A percentile compares a stretch with the other conserved stretches of the same genome.
phyloP scores from a whole-genome alignment of 768 basidiomycete genomes.

The Leccinum broughii region DNA sequence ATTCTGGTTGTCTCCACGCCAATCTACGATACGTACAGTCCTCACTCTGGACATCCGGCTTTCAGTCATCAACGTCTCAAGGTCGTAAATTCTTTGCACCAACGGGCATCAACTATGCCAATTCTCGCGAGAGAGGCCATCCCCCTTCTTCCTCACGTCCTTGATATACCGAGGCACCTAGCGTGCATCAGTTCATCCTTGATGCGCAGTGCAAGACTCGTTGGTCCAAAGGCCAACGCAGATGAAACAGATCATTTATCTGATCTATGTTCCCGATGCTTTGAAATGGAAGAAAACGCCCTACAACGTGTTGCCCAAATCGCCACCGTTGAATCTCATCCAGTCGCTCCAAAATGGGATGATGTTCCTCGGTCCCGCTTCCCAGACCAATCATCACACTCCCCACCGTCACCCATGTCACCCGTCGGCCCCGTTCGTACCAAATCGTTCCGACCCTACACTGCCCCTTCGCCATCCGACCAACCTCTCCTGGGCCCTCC shows the following conservation, averaged over 20 bases:
- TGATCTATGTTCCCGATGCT: constrained; percentile 60
- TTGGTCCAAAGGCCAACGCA: constrained; percentile 38
- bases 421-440: constrained; percentile 17
- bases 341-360: constrained; percentile 20
- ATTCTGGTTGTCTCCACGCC: constrained; percentile 70
- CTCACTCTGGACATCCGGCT: constrained; percentile 28
- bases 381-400: constrained; percentile 2
- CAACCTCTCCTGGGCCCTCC: constrained; percentile 3
- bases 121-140: constrained; percentile 68
- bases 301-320: constrained; percentile 65
- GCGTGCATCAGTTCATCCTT: constrained; percentile 75
- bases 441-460: constrained; percentile 45
- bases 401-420: constrained; percentile 27
- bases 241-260: constrained; percentile 41
- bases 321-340: constrained; percentile 30
- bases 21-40: constrained; percentile 25
- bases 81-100: constrained; percentile 55
- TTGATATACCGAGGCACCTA: constrained; percentile 79
- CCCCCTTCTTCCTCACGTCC: constrained; percentile 67
- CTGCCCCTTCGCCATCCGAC: constrained; percentile 45
- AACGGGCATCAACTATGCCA: constrained; percentile 56
- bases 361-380: constrained; percentile 2
- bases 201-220: constrained; percentile 57
- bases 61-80: constrained; percentile 53
- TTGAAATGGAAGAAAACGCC: constrained; percentile 70